phyloP scores from a whole-genome alignment of 129 eudicot species.

The Flaveria linearis region DNA sequence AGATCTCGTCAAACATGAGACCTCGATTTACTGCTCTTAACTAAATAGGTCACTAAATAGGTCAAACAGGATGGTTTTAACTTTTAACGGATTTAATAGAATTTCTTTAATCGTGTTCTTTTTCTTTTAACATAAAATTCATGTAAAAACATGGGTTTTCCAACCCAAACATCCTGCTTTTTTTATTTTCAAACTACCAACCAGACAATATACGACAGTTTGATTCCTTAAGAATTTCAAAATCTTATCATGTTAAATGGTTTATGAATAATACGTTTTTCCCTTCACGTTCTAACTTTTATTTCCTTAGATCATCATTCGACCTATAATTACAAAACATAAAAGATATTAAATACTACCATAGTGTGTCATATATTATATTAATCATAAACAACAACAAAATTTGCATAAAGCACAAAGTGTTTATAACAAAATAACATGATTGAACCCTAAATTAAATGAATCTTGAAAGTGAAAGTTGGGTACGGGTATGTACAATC shows the following conservation, averaged over 20 bases:
- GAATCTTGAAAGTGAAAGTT: slow-evolving; percentile 29
- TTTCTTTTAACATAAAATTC: too few relatives aligned
- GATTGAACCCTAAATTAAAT: slow-evolving; percentile 11
- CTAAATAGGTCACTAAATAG: neutral
- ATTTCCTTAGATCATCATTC: neutral
- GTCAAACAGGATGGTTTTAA: too few relatives aligned
- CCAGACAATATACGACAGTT: too few relatives aligned
- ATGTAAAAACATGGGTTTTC: too few relatives aligned
- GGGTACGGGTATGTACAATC: slow-evolving; percentile 41
- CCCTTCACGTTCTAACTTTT: neutral
- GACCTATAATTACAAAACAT: neutral
- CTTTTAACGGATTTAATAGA: neutral
- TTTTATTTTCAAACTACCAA: too few relatives aligned
- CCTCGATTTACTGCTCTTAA: neutral
- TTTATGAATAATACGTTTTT: neutral
- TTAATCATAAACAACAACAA: neutral
- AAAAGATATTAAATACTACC: neutral
- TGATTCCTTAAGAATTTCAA: too few relatives aligned
- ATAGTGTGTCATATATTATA: neutral
- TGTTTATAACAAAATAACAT: neutral
- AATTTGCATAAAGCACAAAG: neutral
- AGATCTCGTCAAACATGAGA: too few relatives aligned
- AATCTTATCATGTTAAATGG: neutral
- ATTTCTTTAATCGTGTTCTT: too few relatives aligned
- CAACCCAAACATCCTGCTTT: too few relatives aligned